Conservation (phyloP, 2,329 filamentous ascomycete genomes). For the Trichoderma oligosporum region DNA sequence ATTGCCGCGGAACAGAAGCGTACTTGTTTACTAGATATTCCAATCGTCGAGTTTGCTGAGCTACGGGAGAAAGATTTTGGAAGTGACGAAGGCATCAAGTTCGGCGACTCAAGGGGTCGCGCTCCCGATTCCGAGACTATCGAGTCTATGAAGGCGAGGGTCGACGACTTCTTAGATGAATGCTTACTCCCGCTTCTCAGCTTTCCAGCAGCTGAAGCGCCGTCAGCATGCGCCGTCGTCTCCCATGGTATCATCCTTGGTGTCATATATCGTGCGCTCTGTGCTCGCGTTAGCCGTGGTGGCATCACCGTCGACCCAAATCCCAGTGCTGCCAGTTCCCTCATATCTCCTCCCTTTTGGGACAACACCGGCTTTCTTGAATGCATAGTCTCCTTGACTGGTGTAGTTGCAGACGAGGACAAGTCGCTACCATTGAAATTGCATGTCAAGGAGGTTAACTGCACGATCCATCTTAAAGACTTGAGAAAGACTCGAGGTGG, state of each 20-base stretch:
- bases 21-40: conserved; percentile 17
- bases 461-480: conserved; percentile 64
- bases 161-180: conserved; percentile 61
- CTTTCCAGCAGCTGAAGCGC: conserved; percentile 7
- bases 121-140: conserved; percentile 61
- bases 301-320: conserved; percentile 21
- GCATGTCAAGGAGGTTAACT: conserved; percentile 61
- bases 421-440: conserved; percentile 37
- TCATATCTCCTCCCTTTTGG: conserved; percentile 39
- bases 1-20: conserved; percentile 54
- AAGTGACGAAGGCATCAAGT: conserved; percentile 62
- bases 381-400: conserved; percentile 24
- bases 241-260: conserved; percentile 81
- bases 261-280: conserved; percentile 61
- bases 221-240: conserved; percentile 57
- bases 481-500: conserved; percentile 78
- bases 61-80: conserved; percentile 75
- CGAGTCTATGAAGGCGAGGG: conserved; percentile 61
- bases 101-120: conserved; percentile 36
- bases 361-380: conserved; percentile 52
- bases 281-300: conserved; percentile 45
- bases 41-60: conserved; percentile 32
- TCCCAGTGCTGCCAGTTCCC: conserved; percentile 17
- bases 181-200: conserved; percentile 54
- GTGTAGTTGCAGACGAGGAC: background rate